Conservation (phyloP, 495 filamentous ascomycete genomes). For the Lophiotrema nucula region DNA sequence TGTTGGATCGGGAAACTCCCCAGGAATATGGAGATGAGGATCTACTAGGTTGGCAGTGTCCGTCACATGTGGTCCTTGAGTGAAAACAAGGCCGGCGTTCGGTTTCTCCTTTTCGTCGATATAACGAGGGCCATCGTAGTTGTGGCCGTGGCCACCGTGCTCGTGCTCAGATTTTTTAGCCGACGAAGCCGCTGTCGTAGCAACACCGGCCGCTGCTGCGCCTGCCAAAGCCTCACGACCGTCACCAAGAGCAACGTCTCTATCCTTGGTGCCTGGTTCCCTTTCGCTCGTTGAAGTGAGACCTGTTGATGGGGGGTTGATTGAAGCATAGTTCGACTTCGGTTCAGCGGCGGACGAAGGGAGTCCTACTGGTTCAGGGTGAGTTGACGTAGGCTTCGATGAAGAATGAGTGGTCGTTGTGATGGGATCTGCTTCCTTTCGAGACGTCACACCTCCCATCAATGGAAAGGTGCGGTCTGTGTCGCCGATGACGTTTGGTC, state of each 20-base stretch:
- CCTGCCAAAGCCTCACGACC: background rate
- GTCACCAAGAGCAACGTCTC: background rate
- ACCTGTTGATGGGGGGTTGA: background rate
- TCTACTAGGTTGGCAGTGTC: conserved; percentile 29
- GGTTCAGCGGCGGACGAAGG: background rate
- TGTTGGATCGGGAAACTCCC: conserved; percentile 26
- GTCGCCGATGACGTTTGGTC: background rate
- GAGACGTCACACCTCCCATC: conserved; percentile 13
- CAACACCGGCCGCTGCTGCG: no score
- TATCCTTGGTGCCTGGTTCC: conserved; percentile 3
- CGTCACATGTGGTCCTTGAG: conserved; percentile 20
- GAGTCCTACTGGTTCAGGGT: no score
- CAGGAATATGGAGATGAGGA: conserved; percentile 32
- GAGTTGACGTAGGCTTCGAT: background rate
- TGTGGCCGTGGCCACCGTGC: conserved; percentile 20
- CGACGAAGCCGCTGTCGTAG: no score
- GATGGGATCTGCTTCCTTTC: background rate
- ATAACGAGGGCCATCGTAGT: conserved; percentile 18
- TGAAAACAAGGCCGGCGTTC: conserved; percentile 1
- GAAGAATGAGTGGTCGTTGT: no score
- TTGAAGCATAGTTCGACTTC: background rate
- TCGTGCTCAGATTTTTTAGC: conserved; percentile 14
- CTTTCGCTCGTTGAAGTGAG: background rate
- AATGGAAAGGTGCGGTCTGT: conserved; percentile 24
- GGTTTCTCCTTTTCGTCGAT: background rate